Conservation (phyloP, 768 basidiomycete species). For the Psilocybe cyanescens region DNA sequence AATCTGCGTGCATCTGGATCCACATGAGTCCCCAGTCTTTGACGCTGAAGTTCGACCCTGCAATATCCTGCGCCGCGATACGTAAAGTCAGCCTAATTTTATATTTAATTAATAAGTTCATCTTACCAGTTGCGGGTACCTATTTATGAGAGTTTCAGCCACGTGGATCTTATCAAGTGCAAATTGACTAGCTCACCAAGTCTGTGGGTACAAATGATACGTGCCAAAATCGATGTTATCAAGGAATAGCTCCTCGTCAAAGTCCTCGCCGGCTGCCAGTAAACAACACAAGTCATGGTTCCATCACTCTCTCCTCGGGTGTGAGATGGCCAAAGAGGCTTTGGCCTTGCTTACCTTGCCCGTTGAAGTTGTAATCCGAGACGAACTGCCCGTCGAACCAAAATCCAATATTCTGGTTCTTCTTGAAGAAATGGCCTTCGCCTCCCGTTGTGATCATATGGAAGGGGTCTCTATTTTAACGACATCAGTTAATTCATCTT, state of each 20-base stretch:
- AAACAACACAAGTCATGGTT: conserved; percentile 23
- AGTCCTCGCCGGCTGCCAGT: conserved; percentile 36
- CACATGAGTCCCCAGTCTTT: conserved; percentile 47
- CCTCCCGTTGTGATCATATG: conserved; percentile 55
- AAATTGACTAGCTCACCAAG: conserved; percentile 32
- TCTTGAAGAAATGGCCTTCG: conserved; percentile 60
- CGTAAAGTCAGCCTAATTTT: too few relatives aligned
- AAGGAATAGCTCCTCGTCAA: conserved; percentile 48
- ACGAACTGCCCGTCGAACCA: conserved; percentile 47
- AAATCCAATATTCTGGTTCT: conserved; percentile 37
- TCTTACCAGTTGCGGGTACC: conserved; percentile 41
- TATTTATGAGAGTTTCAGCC: conserved; percentile 1
- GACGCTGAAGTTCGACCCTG: conserved; percentile 52
- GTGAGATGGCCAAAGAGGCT: neutral
- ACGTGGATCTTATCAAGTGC: too few relatives aligned
- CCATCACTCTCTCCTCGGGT: neutral
- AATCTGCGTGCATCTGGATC: conserved; percentile 57
- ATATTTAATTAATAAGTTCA: neutral
- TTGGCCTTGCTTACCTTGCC: conserved; percentile 55
- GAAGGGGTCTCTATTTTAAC: neutral
- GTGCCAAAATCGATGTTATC: conserved; percentile 33
- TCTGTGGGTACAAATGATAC: conserved; percentile 48
- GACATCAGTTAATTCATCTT: conserved; percentile 39
- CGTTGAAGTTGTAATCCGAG: conserved; percentile 61
- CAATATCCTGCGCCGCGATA: conserved; percentile 36